Evolutionary conservation across 2,329 filamentous ascomycete species (phyloP).

Genomic region (Hysterium pulicare): DNA sequence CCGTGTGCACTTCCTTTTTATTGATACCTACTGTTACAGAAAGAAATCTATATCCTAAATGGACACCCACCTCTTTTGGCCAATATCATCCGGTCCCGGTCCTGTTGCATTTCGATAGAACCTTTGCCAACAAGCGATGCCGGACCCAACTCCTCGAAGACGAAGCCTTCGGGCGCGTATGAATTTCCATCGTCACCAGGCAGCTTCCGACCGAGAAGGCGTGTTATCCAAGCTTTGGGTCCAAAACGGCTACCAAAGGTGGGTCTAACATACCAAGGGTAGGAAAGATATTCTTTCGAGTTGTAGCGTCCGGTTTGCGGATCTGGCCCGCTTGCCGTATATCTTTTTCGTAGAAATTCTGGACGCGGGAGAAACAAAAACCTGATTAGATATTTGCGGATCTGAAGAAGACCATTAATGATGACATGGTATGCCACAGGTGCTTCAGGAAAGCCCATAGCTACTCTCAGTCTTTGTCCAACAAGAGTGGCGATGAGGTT

Average conservation of each 20-base stretch:
- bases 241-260: constrained; percentile 64
- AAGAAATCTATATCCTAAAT: constrained; percentile 7
- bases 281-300: neutral
- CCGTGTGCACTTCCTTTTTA: too few species aligned
- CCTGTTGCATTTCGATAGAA: constrained; percentile 10
- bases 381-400: constrained; percentile 56
- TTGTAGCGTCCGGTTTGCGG: constrained; percentile 22
- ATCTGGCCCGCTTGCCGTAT: constrained; percentile 44
- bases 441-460: constrained; percentile 52
- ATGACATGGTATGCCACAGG: constrained; percentile 29
- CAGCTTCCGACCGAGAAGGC: constrained; percentile 44
- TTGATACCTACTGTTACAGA: too few species aligned
- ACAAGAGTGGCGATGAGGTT: constrained; percentile 57
- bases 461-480: constrained; percentile 58
- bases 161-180: constrained; percentile 50
- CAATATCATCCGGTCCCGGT: constrained; percentile 12
- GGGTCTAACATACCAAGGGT: constrained; percentile 42
- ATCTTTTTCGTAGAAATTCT: constrained; percentile 38
- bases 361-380: constrained; percentile 58
- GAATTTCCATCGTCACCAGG: constrained; percentile 48
- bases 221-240: constrained; percentile 50
- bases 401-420: constrained; percentile 47
- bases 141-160: constrained; percentile 60
- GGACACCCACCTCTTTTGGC: constrained; percentile 12
- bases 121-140: constrained; percentile 48